Conservation (phyloP, 1,284 basidiomycete genomes). For the Cryptococcus sp. region DNA sequence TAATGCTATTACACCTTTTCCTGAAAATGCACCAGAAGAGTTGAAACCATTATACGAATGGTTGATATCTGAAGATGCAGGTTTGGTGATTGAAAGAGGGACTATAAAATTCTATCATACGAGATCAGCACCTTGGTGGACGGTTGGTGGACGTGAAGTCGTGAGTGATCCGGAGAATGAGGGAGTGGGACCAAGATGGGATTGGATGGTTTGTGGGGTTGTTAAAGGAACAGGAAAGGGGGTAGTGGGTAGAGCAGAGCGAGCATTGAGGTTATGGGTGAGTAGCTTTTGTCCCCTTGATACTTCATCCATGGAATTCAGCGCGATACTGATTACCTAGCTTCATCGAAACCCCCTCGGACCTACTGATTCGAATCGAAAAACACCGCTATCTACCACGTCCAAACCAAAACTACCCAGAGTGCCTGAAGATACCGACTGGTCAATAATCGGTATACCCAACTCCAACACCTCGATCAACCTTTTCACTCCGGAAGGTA, state of each 20-base stretch:
- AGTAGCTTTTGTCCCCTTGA: constrained; percentile 2
- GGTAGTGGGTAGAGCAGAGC: constrained; percentile 24
- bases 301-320: background rate
- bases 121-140: background rate
- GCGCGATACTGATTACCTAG: background rate
- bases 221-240: constrained; percentile 29
- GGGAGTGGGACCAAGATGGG: constrained; percentile 15
- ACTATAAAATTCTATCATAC: constrained; percentile 10
- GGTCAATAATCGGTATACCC: constrained; percentile 24
- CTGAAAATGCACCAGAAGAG: constrained; percentile 4
- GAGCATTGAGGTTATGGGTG: constrained; percentile 29
- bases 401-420: constrained; percentile 3
- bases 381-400: background rate
- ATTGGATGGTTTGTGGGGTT: constrained; percentile 24
- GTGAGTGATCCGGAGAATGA: constrained; percentile 1
- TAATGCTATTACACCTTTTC: constrained; percentile 1
- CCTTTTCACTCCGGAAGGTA: constrained; percentile 26
- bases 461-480: constrained; percentile 18
- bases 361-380: background rate
- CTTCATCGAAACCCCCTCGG: constrained; percentile 11
- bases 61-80: constrained; percentile 6
- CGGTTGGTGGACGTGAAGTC: constrained; percentile 6
- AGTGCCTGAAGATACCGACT: constrained; percentile 21
- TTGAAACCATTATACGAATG: constrained; percentile 8
- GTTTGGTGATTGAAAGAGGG: constrained; percentile 6